phyloP scores from a whole-genome alignment of 371 early-diverging fungal species.

The Mortierella sp. region DNA sequence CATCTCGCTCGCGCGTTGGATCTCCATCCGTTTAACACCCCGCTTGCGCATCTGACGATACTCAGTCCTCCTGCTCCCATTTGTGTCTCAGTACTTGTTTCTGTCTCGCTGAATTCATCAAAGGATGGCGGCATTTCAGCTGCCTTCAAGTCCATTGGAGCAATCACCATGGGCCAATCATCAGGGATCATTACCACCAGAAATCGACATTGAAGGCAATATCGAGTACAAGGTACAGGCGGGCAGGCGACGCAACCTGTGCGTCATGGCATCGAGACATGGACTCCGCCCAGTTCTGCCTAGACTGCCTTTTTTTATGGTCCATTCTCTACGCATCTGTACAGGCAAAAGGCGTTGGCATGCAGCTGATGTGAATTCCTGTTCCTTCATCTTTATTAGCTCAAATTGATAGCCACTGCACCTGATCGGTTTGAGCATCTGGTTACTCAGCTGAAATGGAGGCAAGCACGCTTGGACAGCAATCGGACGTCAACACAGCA shows the following conservation, averaged over 20 bases:
- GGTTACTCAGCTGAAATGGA: slow-evolving; percentile 93
- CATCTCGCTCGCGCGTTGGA: neutral
- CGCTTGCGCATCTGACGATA: neutral
- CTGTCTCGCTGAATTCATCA: slow-evolving; percentile 4
- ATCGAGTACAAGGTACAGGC: slow-evolving; percentile 84
- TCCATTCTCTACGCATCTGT: too few relatives aligned
- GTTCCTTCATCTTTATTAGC: slow-evolving; percentile 51
- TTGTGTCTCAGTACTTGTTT: too few relatives aligned
- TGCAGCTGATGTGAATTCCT: too few relatives aligned
- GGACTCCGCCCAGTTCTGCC: slow-evolving; percentile 8
- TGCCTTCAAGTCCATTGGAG: slow-evolving; percentile 25
- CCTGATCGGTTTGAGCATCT: slow-evolving; percentile 83
- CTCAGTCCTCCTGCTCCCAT: neutral
- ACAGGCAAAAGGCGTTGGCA: too few relatives aligned
- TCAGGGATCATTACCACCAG: slow-evolving; percentile 76
- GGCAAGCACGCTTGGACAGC: slow-evolving; percentile 57
- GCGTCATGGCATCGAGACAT: too few relatives aligned
- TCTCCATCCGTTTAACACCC: neutral
- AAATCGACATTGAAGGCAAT: slow-evolving; percentile 86
- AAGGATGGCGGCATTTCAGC: slow-evolving; percentile 42
- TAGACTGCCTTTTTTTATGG: neutral
- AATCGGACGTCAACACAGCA: neutral
- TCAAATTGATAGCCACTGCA: slow-evolving; percentile 82
- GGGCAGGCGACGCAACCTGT: too few relatives aligned
- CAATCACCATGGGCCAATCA: slow-evolving; percentile 50